These are phyloP conservation scores for Penicillium sp. DNA, from an alignment of 2,329 filamentous ascomycete genomes.

Conservation along the genomic window DNA sequence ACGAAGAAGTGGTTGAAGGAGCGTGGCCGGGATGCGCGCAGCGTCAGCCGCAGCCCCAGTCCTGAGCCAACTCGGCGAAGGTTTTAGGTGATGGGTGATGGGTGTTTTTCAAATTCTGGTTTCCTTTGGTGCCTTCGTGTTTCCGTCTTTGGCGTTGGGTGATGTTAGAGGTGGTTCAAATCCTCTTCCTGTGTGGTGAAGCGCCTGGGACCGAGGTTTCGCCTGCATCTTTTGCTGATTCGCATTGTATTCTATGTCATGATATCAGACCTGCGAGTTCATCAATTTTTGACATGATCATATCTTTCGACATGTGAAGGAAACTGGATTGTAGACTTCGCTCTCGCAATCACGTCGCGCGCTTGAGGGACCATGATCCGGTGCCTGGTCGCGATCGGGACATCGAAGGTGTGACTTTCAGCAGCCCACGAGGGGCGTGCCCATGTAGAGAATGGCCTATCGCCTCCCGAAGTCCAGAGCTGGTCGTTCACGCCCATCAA, in stretches of 20 bases:
- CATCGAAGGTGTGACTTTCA: no score
- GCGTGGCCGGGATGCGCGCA: slow-evolving; percentile 79
- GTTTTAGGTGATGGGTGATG: slow-evolving; percentile 47
- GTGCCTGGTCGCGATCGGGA: no score
- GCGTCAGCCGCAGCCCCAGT: slow-evolving; percentile 76
- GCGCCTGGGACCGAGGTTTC: slow-evolving; percentile 14
- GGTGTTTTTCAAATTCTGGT: neutral
- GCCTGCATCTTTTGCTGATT: slow-evolving; percentile 17
- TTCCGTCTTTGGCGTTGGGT: slow-evolving; percentile 20
- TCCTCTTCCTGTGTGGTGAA: slow-evolving; percentile 17
- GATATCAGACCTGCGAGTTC: slow-evolving; percentile 29
- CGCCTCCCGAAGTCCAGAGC: no score
- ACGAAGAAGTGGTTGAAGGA: slow-evolving; percentile 96
- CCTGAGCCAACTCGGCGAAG: slow-evolving; percentile 78
- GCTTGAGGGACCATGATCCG: no score
- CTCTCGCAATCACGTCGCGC: no score
- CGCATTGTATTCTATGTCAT: slow-evolving; percentile 25
- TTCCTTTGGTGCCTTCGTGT: neutral
- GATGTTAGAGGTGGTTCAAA: slow-evolving; percentile 18
- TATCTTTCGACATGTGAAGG: neutral
- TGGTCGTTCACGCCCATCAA: no score
- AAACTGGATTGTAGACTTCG: no score
- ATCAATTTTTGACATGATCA: slow-evolving; percentile 4
- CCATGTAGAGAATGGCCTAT: no score
- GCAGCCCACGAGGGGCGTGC: no score